Evolutionary conservation across 352 stramenopile species (phyloP).

Genomic region (Globisporangium heterothallicum): DNA sequence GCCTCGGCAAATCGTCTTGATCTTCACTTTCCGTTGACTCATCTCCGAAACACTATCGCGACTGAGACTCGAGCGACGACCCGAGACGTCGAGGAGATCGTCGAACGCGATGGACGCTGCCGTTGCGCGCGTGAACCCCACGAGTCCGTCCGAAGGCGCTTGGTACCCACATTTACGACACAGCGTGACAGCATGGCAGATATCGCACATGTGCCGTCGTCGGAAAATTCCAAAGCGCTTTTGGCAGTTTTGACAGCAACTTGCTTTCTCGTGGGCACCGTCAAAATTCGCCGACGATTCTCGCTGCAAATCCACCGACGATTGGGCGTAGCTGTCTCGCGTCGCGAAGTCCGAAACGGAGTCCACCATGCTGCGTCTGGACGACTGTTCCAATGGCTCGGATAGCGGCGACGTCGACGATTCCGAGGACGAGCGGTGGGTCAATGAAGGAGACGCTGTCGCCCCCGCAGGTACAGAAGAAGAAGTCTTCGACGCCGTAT

Average conservation of each 20-base stretch:
- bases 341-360: not conserved
- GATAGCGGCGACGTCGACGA: not conserved
- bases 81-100: too few species aligned
- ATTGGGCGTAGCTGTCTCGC: conserved; percentile 8
- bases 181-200: conserved; percentile 44
- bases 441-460: not conserved
- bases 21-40: conserved; percentile 38
- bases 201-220: conserved; percentile 45
- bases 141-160: conserved; percentile 35
- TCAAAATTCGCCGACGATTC: conserved; percentile 2
- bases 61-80: conserved; percentile 20
- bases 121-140: conserved; percentile 12
- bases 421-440: not conserved
- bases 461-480: not conserved
- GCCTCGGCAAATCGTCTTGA: conserved; percentile 40
- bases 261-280: conserved; percentile 20
- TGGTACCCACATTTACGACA: conserved; percentile 57
- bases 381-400: not conserved
- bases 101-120: too few species aligned
- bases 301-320: conserved; percentile 20
- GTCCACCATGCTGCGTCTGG: not conserved
- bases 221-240: conserved; percentile 68
- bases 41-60: conserved; percentile 22
- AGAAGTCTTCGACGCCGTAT: conserved; percentile 4
- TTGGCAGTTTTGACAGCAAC: conserved; percentile 38